These are phyloP conservation scores for Coffea eugenioides DNA, from an alignment of 257 asterid species.

Conservation along the genomic window DNA sequence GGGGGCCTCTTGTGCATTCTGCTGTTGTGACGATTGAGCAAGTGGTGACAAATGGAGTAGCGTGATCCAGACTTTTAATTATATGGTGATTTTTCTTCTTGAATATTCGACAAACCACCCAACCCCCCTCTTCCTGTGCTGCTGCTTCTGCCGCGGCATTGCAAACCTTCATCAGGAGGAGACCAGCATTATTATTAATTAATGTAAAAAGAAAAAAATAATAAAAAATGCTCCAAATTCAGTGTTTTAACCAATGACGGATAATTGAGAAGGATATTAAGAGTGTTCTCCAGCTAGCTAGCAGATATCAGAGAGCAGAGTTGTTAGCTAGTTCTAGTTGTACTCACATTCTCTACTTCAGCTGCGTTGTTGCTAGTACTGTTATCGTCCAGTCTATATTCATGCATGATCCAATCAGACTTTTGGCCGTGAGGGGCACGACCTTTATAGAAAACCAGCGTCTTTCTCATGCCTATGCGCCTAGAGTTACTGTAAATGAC, in stretches of 20 bases:
- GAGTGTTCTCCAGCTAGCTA: too few species aligned
- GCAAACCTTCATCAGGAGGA: constrained; percentile 26
- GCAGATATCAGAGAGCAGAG: too few species aligned
- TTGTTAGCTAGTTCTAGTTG: too few species aligned
- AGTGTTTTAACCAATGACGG: too few species aligned
- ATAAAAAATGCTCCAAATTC: too few species aligned
- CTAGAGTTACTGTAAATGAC: constrained; percentile 63
- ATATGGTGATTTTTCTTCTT: constrained; percentile 91
- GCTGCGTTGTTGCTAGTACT: constrained; percentile 5
- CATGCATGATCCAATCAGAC: constrained; percentile 96
- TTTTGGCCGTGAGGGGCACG: constrained; percentile 90
- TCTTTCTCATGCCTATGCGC: constrained; percentile 83
- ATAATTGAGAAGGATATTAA: too few species aligned
- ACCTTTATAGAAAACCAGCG: constrained; percentile 80
- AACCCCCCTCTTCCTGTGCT: constrained; percentile 76
- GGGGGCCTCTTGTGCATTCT: not conserved
- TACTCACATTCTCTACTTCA: too few species aligned
- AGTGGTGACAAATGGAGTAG: not conserved
- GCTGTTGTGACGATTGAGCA: constrained; percentile 12
- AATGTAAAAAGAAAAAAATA: too few species aligned
- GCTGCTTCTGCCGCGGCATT: constrained; percentile 30
- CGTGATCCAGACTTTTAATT: constrained; percentile 1
- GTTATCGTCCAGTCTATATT: constrained; percentile 71
- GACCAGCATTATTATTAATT: too few species aligned
- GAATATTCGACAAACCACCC: constrained; percentile 97